phyloP scores from a whole-genome alignment of 768 basidiomycete genomes.

The Leccinum uliginosum region DNA sequence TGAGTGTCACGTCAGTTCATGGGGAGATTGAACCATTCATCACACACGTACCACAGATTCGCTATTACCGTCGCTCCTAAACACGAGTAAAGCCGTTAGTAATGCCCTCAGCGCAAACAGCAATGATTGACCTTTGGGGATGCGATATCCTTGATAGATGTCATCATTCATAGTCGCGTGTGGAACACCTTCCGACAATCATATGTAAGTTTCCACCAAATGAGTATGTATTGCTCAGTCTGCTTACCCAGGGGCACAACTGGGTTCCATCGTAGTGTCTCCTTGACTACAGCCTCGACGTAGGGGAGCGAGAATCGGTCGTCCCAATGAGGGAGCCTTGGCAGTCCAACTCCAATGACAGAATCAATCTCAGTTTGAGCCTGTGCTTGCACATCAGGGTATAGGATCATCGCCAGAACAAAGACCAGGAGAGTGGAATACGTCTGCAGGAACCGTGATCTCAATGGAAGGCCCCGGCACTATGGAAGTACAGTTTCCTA shows the following conservation, averaged over 20 bases:
- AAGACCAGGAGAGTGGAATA: neutral
- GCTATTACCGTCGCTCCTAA: neutral
- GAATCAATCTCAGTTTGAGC: neutral
- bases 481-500: too few relatives aligned
- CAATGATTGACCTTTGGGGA: neutral
- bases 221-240: neutral
- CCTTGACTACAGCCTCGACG: neutral
- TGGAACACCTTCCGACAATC: too few relatives aligned
- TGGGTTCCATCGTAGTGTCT: neutral
- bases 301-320: neutral
- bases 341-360: neutral
- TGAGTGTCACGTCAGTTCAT: neutral
- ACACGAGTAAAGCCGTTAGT: too few relatives aligned
- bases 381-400: too few relatives aligned
- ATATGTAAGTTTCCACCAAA: neutral
- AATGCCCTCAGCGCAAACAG: neutral
- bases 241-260: neutral
- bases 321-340: neutral
- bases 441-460: rapidly evolving
- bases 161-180: neutral
- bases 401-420: too few relatives aligned
- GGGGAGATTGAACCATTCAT: neutral
- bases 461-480: neutral
- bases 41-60: neutral
- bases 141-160: neutral